Conservation (phyloP, 2,329 filamentous ascomycete species). For the Zalaria obscura region DNA sequence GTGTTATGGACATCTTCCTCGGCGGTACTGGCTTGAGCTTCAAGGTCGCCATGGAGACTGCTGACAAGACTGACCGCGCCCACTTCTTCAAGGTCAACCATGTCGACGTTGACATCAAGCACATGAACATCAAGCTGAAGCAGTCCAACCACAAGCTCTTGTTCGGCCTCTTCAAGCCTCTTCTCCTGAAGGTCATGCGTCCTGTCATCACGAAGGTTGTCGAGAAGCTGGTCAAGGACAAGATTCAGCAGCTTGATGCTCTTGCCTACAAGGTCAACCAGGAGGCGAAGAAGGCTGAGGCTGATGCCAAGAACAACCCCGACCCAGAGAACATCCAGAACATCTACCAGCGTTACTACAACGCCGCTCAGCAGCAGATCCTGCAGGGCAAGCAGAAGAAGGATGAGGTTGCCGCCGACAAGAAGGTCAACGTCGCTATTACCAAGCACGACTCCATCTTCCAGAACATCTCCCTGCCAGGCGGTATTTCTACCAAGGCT, state of each 20-base stretch:
- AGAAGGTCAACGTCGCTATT: constrained; percentile 68
- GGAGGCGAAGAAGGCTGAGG: constrained; percentile 61
- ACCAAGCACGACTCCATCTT: constrained; percentile 88
- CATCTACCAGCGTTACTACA: constrained; percentile 75
- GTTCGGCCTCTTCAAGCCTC: constrained; percentile 73
- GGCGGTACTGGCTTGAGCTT: constrained; percentile 82
- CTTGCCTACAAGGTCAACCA: constrained; percentile 64
- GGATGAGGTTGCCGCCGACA: constrained; percentile 44
- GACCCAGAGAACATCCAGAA: constrained; percentile 63
- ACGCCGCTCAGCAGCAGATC: constrained; percentile 58
- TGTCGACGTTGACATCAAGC: constrained; percentile 66
- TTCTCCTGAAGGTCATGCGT: constrained; percentile 71
- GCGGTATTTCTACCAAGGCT: constrained; percentile 83
- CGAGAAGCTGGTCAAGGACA: constrained; percentile 78
- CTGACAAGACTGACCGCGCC: constrained; percentile 58
- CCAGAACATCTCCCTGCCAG: constrained; percentile 71
- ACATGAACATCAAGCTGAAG: constrained; percentile 79
- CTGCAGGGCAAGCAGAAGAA: constrained; percentile 68
- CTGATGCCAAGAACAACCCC: constrained; percentile 45
- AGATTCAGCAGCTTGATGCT: constrained; percentile 60
- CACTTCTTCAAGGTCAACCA: constrained; percentile 94
- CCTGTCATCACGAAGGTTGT: constrained; percentile 76
- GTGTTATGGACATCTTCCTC: constrained; percentile 77
- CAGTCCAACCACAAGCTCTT: constrained; percentile 91
- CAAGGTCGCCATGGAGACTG: constrained; percentile 75